Base-by-base conservation (phyloP, 2,329 filamentous ascomycete genomes). In the Chaetomiaceae sp. region DNA sequence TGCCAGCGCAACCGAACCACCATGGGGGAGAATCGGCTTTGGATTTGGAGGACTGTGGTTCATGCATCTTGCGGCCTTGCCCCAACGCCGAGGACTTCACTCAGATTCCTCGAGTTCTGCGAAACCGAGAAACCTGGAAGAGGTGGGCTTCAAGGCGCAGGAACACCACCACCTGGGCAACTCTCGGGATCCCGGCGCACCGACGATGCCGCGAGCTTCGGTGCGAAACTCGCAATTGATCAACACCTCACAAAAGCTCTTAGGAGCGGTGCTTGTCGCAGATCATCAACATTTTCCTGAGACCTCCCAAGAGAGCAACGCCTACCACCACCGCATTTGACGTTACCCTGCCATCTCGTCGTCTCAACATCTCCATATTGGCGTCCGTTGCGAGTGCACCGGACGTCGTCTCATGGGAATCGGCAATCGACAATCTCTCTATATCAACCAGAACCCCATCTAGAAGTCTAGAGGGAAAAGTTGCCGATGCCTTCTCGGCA, bases 251-350 rank as follows among this genome's bases (percentile, higher is more conserved):
- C 29, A 29, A 29, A 9, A 4, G 33, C 23, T 17, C 27, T 40
- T 19, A 34, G 27, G 38, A 38, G 39, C n/a, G 38, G 20, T 43
- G 23, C 15, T 22, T 46, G 54, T 56, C 50, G 49, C 51, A 51
- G 51, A 37, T 15, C 38, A 19, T 31, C 46, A 47, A 43, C 36
- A 25, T 22, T 37, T 22, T 45, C 39, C 37, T 49, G 31, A 48
- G 45, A 48, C 48, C 34, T 4, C 29, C 31, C 5, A 8, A 15
- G 38, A 39, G 31, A 33, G 37, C 22, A 15, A 38, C 31, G 33
- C 29, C 23, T 22, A 17, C 19, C 38, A 20, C 19, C 31, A 33
- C 48, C 39, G 39, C 48, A 44, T 4, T 37, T 33, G 48, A 44
- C 47, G 11, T n/a, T 29, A 34, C 17, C 22, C 37, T n/a, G n/a